Percentiles rank a stretch among this genome's conserved stretches.
These are phyloP conservation scores for Yarrowia bubula DNA, from an alignment of 805 yeast species.

Conservation along the genomic window DNA sequence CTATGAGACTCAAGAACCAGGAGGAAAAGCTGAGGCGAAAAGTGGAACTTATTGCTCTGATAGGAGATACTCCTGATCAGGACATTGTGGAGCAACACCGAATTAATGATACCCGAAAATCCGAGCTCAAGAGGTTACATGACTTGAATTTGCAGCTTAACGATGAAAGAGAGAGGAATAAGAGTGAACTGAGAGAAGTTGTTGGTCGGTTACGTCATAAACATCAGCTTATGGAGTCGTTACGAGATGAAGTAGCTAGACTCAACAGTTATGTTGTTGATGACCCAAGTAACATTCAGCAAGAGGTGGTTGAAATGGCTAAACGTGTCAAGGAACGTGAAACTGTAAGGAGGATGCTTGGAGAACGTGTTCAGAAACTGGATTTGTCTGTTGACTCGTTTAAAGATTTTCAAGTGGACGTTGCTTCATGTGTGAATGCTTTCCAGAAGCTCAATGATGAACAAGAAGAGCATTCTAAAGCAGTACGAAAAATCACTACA, in stretches of 20 bases:
- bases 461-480: conserved; percentile 5
- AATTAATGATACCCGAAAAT: background rate
- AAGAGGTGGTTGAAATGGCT: conserved; percentile 1
- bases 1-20: background rate
- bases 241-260: background rate
- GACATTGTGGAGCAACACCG: conserved; percentile 4
- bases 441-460: conserved; percentile 1
- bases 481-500: background rate
- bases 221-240: conserved; percentile 19
- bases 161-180: conserved; percentile 7
- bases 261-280: conserved; percentile 2
- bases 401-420: conserved; percentile 21
- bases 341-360: background rate
- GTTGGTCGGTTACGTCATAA: background rate
- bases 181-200: background rate
- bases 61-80: background rate
- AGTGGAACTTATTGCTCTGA: background rate
- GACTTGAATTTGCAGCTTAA: conserved; percentile 4
- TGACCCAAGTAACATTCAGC: conserved; percentile 1
- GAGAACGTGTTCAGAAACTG: conserved; percentile 19
- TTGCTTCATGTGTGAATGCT: conserved; percentile 1
- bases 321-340: background rate
- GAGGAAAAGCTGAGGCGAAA: background rate
- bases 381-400: conserved; percentile 17
- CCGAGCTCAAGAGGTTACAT: conserved; percentile 5